Base-by-base conservation (phyloP, 768 basidiomycete genomes). In the Lactarius psammicola region DNA sequence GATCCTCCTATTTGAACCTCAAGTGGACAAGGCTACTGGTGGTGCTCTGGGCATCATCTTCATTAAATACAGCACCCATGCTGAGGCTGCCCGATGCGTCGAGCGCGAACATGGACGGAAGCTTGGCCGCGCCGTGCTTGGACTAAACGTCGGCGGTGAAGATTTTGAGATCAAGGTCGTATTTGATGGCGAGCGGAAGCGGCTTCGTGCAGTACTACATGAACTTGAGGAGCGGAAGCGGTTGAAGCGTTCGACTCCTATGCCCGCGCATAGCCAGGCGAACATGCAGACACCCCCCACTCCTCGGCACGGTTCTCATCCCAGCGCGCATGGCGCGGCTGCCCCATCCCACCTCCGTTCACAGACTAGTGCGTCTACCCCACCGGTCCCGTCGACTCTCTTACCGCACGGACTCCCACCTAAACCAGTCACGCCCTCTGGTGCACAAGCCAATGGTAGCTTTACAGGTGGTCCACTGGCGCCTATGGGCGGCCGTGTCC, bases 1-100 rank as follows among this genome's bases (percentile, higher is more conserved):
- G 18, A 78, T 95, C 63, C 63, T 78, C 7, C 82, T 85, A 3
- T 87, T 92, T 64, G 92, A 95, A 64, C 82, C 87, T 13, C 90
- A 94, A 71, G 84, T 90, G 65, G 90, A 96, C 76, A 82, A 83
- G 63, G 80, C 82, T 59, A 92, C 87, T n/a, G 95, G 94, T 3
- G 87, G 85, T 57, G 84, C 88, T 1, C 82, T 97, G 1, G 95
- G 95, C 2, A 84, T 98, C 49, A 85, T 93, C 49, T 85, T 85
- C 72, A 82, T 98, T 68, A 85, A 83, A 68, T 98, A 78, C 72
- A 72, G 75, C 20, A 77, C 82, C 0, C 85, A 87, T 66, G 86
- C 87, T 18, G 87, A 90, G 53, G 94, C 94, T 5, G 81, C 80
- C 63, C 72, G 76, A 54, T 94, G 90, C 65, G 80, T 90, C 28